These are phyloP conservation scores for Metschnikowia aberdeeniae DNA, from an alignment of 805 yeast genomes.

Conservation along the genomic window DNA sequence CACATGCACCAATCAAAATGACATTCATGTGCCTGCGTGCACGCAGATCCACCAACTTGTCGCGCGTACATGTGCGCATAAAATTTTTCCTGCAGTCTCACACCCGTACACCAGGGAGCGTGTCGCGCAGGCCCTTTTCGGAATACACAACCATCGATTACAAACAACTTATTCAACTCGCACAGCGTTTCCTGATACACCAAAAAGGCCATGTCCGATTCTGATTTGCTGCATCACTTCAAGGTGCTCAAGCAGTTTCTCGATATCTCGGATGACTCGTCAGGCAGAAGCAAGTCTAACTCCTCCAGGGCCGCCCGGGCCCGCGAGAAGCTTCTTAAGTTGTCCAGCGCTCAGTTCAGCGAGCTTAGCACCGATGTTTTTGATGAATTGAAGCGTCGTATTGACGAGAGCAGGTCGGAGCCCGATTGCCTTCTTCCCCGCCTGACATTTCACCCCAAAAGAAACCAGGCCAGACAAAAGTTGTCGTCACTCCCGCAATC, in stretches of 20 bases:
- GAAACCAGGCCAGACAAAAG: constrained; percentile 94
- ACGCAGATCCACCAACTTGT: no score
- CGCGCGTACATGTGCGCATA: neutral
- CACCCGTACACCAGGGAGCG: neutral
- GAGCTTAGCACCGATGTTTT: constrained; percentile 93
- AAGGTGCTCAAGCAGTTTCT: constrained; percentile 49
- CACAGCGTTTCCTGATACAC: neutral
- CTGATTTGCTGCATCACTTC: constrained; percentile 42
- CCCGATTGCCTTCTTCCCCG: constrained; percentile 67
- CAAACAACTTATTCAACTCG: neutral
- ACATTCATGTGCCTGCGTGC: no score
- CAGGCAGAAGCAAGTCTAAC: constrained; percentile 37
- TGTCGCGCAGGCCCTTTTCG: neutral
- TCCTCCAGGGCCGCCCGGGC: constrained; percentile 74
- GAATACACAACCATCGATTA: constrained; percentile 1
- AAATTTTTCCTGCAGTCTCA: neutral
- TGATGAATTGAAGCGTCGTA: constrained; percentile 85
- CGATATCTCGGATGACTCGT: constrained; percentile 44
- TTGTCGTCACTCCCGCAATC: constrained; percentile 76
- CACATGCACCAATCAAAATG: no score
- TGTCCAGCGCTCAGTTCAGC: constrained; percentile 76
- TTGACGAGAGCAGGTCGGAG: constrained; percentile 52
- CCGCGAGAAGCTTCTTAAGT: constrained; percentile 74
- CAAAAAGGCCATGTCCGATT: constrained; percentile 13
- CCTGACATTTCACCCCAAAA: constrained; percentile 77